These are phyloP conservation scores for Gigaspora rosea DNA, from an alignment of 192 early-diverging fungal genomes.

Conservation along the genomic window DNA sequence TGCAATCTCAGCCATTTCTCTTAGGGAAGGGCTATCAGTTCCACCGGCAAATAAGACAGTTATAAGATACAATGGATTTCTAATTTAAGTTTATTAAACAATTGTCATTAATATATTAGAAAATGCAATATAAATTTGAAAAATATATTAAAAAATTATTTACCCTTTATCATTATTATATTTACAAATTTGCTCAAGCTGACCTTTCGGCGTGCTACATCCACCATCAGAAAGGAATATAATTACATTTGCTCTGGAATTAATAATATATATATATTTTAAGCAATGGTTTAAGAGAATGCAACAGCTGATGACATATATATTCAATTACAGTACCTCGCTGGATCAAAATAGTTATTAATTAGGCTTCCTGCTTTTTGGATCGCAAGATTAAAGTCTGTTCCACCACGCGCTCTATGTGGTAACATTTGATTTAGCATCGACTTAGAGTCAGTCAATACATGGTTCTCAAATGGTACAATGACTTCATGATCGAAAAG, in stretches of 20 bases:
- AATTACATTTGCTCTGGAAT: constrained; percentile 28
- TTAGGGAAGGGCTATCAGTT: neutral
- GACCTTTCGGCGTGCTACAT: neutral
- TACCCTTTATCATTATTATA: neutral
- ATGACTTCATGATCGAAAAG: neutral
- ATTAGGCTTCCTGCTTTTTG: constrained; percentile 14
- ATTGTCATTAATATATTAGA: neutral
- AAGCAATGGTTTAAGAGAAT: neutral
- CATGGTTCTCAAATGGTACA: constrained; percentile 25
- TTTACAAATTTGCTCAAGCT: constrained; percentile 6
- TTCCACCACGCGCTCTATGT: constrained; percentile 10
- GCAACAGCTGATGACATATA: neutral
- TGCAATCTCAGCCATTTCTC: constrained; percentile 28
- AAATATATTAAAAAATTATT: neutral
- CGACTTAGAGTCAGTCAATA: neutral
- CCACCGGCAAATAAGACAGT: constrained; percentile 6
- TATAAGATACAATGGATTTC: constrained; percentile 15
- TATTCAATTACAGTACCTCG: neutral
- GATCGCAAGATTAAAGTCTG: constrained; percentile 11
- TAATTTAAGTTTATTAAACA: neutral
- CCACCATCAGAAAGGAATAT: constrained; percentile 33
- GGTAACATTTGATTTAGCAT: constrained; percentile 14
- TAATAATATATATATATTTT: neutral
- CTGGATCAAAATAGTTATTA: neutral
- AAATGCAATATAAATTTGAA: neutral